These are phyloP conservation scores for Termitomyces titanicus DNA, from an alignment of 768 basidiomycete species.

Conservation along the genomic window DNA sequence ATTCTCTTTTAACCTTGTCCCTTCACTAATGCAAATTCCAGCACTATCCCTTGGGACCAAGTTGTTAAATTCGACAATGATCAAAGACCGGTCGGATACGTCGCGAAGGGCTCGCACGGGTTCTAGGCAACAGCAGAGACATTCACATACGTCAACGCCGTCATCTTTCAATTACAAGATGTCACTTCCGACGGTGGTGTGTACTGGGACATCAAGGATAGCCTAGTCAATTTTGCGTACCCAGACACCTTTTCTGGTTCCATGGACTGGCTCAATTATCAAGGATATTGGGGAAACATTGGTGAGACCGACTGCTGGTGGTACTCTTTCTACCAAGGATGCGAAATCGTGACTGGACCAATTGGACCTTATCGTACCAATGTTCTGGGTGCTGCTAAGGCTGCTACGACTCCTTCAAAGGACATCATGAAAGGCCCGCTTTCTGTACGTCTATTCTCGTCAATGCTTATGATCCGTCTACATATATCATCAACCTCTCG, in stretches of 20 bases:
- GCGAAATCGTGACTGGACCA: slow-evolving; percentile 11
- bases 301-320: slow-evolving; percentile 14
- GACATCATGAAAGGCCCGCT: slow-evolving; percentile 6
- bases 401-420: too few relatives aligned
- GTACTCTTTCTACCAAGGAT: slow-evolving; percentile 10
- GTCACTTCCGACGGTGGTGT: slow-evolving; percentile 11
- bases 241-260: slow-evolving; percentile 10
- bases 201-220: slow-evolving; percentile 13
- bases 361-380: slow-evolving; percentile 10
- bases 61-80: slow-evolving; percentile 12
- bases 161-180: slow-evolving; percentile 14
- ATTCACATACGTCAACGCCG: slow-evolving; percentile 14
- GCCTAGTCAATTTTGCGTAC: slow-evolving; percentile 6
- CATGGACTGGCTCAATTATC: slow-evolving; percentile 12
- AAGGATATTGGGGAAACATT: slow-evolving; percentile 12
- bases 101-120: slow-evolving; percentile 11
- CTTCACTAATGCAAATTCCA: not conserved
- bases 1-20: not conserved
- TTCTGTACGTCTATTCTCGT: slow-evolving; percentile 3
- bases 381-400: slow-evolving; percentile 9
- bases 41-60: slow-evolving; percentile 12
- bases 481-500: not conserved
- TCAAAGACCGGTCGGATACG: slow-evolving; percentile 13
- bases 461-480: slow-evolving; percentile 8
- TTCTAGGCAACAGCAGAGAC: slow-evolving; percentile 14